A percentile compares a stretch with the other conserved stretches of the same genome.
Evolutionary conservation across 2,329 filamentous ascomycete genomes (phyloP).

Genomic region (Ceratocystis huliohia): DNA sequence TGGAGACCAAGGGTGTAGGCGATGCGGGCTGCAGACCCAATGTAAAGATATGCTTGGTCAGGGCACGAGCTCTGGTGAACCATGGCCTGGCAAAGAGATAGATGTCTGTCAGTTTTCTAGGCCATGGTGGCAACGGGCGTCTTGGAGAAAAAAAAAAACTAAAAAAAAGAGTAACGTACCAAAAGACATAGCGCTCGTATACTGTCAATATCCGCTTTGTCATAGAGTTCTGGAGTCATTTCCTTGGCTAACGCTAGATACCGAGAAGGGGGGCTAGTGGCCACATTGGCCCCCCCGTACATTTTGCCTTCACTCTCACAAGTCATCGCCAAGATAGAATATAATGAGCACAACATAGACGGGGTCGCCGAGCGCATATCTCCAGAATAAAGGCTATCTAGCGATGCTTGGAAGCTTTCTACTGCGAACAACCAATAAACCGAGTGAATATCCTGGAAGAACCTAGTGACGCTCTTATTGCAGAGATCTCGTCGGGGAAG

Average conservation of each 20-base stretch:
- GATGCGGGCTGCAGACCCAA: constrained; percentile 25
- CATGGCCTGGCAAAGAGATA: background rate
- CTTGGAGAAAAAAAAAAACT: background rate
- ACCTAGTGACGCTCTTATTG: constrained; percentile 25
- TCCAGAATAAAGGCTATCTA: constrained; percentile 25
- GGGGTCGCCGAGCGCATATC: constrained; percentile 24
- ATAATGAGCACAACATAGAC: constrained; percentile 25
- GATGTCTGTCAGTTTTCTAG: background rate
- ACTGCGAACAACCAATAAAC: constrained; percentile 26
- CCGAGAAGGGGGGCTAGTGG: constrained; percentile 19
- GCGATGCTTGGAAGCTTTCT: constrained; percentile 24
- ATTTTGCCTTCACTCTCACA: constrained; percentile 25
- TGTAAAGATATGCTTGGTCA: constrained; percentile 25
- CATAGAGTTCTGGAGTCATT: constrained; percentile 24
- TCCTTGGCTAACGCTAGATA: constrained; percentile 25
- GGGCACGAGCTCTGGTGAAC: constrained; percentile 21
- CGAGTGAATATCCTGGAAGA: constrained; percentile 26
- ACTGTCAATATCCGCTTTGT: constrained; percentile 25
- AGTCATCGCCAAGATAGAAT: constrained; percentile 25
- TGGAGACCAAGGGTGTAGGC: constrained; percentile 25
- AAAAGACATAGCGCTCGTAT: constrained; percentile 25
- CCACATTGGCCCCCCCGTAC: constrained; percentile 9
- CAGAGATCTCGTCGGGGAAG: constrained; percentile 25
- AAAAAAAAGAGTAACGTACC: constrained; percentile 15
- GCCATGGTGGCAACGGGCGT: background rate